Evolutionary conservation across 768 basidiomycete genomes (phyloP), one percentile per base, ranked within the genome.

Genomic region (Russula sp.): DNA sequence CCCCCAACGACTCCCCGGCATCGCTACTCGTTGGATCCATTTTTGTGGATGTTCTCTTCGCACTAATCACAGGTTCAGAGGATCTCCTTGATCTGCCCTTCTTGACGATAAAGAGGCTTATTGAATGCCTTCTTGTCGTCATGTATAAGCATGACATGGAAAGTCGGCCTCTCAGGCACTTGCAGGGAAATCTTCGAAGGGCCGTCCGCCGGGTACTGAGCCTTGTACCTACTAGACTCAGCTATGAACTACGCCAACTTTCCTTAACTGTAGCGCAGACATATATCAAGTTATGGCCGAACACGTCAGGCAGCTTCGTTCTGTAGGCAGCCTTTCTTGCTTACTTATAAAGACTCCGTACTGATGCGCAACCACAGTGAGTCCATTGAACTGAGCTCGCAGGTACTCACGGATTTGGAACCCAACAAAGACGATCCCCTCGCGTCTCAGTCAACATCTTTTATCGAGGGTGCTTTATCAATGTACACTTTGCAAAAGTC

Each of bases 111-210:
- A 87, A 89, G 68, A 79, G 76, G 56, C 68, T 88, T 46, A 72
- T 90, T 47, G 87, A 90, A 73, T 74, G 80, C 1, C 67, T 89
- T 25, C 78, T 86, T 59, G 81, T 88, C 46, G 76, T 85, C 62
- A 78, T 88, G 22, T 83, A 85, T 73, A 91, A 91, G 73, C 85
- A 88, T 62, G 84, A 91, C 68, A 81, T 91, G 60, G 83, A 83
- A 49, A 79, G 78, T 54, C 71, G 67, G 20, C 71, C 78, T 14
- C 74, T 90, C 57, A 76, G 72, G 53, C 81, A 83, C 66, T 76
- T 88, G 34, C 82, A 84, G 50, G 75, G 74, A 35, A 65, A 73
- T 14, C 73, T 89, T 2, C 79, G 83, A 41, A 76, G 72, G 53
- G 83, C 86, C 0, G 75, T 87, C 14, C 69, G 76, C 35, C 76